Conservation (phyloP, 768 basidiomycete species). For the Boletales sp. region DNA sequence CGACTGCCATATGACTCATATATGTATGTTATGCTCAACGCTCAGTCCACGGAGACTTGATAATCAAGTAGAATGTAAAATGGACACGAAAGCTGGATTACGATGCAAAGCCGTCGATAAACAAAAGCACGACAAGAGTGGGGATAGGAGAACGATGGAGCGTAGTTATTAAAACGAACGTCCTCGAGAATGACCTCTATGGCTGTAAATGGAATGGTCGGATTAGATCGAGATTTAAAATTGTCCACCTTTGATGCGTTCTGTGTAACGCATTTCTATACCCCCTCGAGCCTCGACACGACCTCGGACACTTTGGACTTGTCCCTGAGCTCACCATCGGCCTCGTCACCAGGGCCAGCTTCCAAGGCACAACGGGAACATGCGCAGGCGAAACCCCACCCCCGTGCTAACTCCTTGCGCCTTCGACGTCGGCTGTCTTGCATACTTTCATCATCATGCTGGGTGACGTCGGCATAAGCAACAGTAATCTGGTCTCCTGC, state of each 20-base stretch:
- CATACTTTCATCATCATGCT: conserved; percentile 49
- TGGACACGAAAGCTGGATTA: not conserved
- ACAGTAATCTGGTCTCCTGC: conserved; percentile 75
- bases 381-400: conserved; percentile 78
- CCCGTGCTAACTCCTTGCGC: conserved; percentile 70
- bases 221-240: too few relatives aligned
- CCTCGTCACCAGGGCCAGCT: conserved; percentile 28
- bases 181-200: too few relatives aligned
- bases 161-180: not conserved
- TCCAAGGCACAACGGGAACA: conserved; percentile 67
- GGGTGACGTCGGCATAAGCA: conserved; percentile 68
- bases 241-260: too few relatives aligned
- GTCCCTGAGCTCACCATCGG: conserved; percentile 41
- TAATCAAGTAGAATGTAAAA: too few relatives aligned
- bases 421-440: conserved; percentile 60
- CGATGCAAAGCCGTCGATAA: not conserved
- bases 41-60: too few relatives aligned
- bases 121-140: not conserved
- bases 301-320: conserved; percentile 46
- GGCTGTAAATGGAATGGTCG: too few relatives aligned
- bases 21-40: too few relatives aligned
- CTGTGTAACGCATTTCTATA: conserved; percentile 7
- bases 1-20: not conserved
- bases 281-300: conserved; percentile 30
- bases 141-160: not conserved